Base-by-base conservation (phyloP, 106 monocot species). In the Allium fistulosum region DNA sequence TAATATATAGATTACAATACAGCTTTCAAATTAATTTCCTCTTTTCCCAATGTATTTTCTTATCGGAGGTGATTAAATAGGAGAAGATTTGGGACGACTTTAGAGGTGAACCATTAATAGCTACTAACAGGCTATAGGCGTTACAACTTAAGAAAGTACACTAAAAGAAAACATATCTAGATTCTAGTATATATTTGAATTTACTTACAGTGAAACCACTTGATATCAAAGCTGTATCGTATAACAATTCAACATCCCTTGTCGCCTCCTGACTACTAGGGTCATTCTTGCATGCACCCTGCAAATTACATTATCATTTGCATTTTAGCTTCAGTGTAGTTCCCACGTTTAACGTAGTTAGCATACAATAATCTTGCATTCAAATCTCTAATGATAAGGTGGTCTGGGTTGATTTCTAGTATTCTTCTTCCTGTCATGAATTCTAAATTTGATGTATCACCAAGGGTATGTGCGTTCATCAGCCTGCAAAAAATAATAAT, bases 261-360 rank as follows among this genome's bases (percentile, higher is more conserved):
- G 78, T 77, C 26, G 96, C 96, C 71, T 96, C 96, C 17, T 62
- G 58, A 66, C 86, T 92, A 60, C 68, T 79, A 15, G 96, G 88
- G 13, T 96, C 92, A 61, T 86, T 81, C 72, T 92, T 96, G 81
- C 96, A 96, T 59, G 96, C 96, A 77, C 86, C 92, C 96, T 96
- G 73, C 49, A 60, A 67, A 69, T 51, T 49, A 22, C 22, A 22
- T 49, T 10, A 65, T 45, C n/a, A 48, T 14, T 64, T n/a, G 0
- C n/a, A n/a, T 27, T 26, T 61, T 18, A 0, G 8, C 7, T 9
- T 7, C 18, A 61, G 7, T 18, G 0, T 61, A 57, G 57, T 57
- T 13, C 57, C 4, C 13, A 5, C 57, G 2, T 11, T 17, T 8
- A 28, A 26, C 4, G 26, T 10, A 57, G 17, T 46, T 47, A 67